Evolutionary conservation across 257 asterid species (phyloP).

Genomic region (Solanum pennellii): DNA sequence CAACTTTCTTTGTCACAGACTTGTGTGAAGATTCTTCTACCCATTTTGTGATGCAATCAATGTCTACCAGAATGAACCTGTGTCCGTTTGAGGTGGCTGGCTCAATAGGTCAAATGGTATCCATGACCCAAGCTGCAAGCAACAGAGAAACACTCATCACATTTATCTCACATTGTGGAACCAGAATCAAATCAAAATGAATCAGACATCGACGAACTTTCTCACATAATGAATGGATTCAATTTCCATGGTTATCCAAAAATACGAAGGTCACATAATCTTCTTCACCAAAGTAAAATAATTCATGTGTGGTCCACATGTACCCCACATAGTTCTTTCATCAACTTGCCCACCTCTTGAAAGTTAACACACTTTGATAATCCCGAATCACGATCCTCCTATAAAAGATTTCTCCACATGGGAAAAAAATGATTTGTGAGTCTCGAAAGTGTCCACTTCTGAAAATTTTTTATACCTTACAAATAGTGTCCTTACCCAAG

Average conservation of each 20-base stretch:
- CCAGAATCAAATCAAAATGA: neutral
- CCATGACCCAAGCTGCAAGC: neutral
- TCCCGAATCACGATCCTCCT: neutral
- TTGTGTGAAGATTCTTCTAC: too few species aligned
- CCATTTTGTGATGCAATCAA: neutral
- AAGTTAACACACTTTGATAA: too few species aligned
- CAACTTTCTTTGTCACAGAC: neutral
- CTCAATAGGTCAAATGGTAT: neutral
- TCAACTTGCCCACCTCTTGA: neutral
- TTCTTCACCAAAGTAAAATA: too few species aligned
- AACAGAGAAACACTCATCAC: accelerated
- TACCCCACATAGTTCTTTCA: neutral
- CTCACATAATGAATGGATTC: too few species aligned
- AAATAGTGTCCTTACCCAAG: neutral
- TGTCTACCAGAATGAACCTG: neutral
- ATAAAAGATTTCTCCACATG: too few species aligned
- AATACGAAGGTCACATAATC: too few species aligned
- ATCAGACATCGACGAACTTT: neutral
- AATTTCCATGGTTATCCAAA: neutral
- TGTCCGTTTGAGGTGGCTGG: neutral
- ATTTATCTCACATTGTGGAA: neutral
- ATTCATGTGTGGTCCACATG: neutral
- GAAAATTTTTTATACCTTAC: too few species aligned
- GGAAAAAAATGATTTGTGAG: too few species aligned
- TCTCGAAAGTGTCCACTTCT: too few species aligned